These are phyloP conservation scores for Fusarium dimerum DNA, from an alignment of 2,329 filamentous ascomycete genomes.

Conservation along the genomic window DNA sequence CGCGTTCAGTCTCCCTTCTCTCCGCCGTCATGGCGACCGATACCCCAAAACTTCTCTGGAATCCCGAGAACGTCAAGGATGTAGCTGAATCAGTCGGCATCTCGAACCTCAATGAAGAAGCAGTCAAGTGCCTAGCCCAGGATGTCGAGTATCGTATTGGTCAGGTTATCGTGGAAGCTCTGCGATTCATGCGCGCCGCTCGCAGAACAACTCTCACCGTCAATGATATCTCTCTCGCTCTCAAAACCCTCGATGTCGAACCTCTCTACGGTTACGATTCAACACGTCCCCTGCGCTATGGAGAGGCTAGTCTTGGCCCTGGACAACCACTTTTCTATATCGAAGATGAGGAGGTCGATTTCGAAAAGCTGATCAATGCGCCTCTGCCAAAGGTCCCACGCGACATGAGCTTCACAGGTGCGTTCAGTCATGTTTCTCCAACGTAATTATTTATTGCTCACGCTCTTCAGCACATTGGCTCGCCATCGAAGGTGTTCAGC, in stretches of 20 bases:
- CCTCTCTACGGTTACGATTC: conserved; percentile 96
- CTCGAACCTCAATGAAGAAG: conserved; percentile 76
- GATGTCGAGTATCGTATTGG: conserved; percentile 95
- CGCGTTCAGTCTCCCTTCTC: conserved; percentile 2
- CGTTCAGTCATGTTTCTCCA: conserved; percentile 17
- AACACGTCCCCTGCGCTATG: conserved; percentile 83
- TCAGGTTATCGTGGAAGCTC: conserved; percentile 88
- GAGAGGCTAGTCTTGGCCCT: conserved; percentile 89
- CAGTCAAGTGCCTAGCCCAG: conserved; percentile 82
- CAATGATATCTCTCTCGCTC: conserved; percentile 83
- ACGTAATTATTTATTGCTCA: conserved; percentile 14
- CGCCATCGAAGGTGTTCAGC: conserved; percentile 95
- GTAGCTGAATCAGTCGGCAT: conserved; percentile 97
- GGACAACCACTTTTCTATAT: conserved; percentile 96
- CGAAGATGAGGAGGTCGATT: conserved; percentile 97
- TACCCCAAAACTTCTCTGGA: conserved; percentile 74
- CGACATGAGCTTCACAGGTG: conserved; percentile 89
- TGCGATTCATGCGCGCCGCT: conserved; percentile 94
- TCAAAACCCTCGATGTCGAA: conserved; percentile 87
- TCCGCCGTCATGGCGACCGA: conserved; percentile 39
- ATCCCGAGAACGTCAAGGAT: conserved; percentile 91
- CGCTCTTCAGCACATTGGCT: conserved; percentile 80
- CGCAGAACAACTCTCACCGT: conserved; percentile 86
- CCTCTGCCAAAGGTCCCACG: conserved; percentile 91
- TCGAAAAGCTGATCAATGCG: conserved; percentile 97